phyloP scores from a whole-genome alignment of 306 rosid genomes.

The Pueraria montana region DNA sequence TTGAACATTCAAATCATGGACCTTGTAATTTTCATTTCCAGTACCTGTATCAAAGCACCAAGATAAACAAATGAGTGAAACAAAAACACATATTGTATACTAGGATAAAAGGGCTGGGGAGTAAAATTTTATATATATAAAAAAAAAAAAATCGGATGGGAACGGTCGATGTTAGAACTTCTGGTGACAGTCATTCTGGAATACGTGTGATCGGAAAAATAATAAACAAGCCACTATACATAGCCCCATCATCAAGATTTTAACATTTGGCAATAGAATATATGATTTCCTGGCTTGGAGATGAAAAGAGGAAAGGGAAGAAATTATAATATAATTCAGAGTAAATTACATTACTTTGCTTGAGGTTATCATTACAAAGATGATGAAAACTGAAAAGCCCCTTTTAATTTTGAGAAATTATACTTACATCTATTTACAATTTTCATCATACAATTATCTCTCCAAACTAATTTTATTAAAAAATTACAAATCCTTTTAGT shows the following conservation, averaged over 20 bases:
- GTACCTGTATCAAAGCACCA: constrained; percentile 55
- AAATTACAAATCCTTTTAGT: background rate
- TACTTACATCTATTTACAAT: background rate
- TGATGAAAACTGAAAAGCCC: background rate
- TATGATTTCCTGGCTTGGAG: background rate
- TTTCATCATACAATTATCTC: background rate
- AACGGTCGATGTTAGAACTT: background rate
- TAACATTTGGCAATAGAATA: background rate
- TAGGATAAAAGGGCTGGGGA: background rate
- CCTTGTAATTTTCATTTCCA: constrained; percentile 71
- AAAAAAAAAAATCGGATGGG: background rate
- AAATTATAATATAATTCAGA: background rate
- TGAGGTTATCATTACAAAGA: background rate
- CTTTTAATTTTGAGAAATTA: background rate
- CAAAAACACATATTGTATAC: background rate
- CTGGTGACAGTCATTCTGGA: background rate
- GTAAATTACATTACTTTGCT: background rate
- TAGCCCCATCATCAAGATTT: constrained; percentile 10
- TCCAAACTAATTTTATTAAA: background rate
- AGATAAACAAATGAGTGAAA: background rate
- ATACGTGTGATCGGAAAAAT: background rate
- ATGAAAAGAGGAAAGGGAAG: background rate
- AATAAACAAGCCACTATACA: background rate
- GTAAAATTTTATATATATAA: background rate
- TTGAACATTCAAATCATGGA: constrained; percentile 79